phyloP scores from a whole-genome alignment of 495 filamentous ascomycete species.

The Talaromyces liani region DNA sequence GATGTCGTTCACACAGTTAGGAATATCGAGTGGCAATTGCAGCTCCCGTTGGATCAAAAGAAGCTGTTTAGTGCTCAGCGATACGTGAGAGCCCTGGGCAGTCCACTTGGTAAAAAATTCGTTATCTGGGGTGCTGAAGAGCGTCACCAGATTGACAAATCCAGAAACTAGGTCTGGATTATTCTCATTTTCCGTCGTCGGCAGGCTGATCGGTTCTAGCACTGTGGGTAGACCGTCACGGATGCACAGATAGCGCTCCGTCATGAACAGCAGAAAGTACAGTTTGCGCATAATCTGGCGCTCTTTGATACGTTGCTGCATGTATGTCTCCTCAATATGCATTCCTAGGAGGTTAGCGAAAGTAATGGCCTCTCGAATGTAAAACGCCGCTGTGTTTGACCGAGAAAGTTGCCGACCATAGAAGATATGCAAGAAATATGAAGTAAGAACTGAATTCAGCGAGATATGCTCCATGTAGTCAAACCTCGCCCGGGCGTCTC shows the following conservation, averaged over 20 bases:
- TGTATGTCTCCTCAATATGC: not conserved
- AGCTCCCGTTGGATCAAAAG: not conserved
- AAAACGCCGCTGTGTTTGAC: constrained; percentile 29
- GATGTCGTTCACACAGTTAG: not conserved
- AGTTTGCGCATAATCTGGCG: not conserved
- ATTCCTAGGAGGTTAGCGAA: constrained; percentile 23
- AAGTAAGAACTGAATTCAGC: constrained; percentile 23
- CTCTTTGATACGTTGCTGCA: not conserved
- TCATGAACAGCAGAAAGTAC: constrained; percentile 4
- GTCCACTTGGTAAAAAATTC: constrained; percentile 1
- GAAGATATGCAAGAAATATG: constrained; percentile 41
- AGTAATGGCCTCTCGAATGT: constrained; percentile 37
- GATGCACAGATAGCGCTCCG: not conserved
- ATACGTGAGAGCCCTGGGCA: not conserved
- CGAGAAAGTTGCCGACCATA: constrained; percentile 36
- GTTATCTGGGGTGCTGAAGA: not conserved
- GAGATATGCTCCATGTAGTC: constrained; percentile 10
- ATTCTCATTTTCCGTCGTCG: not conserved
- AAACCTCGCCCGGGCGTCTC: not conserved
- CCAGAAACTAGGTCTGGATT: not conserved
- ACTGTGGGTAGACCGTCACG: not conserved
- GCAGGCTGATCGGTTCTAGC: not conserved
- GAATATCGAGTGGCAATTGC: not conserved
- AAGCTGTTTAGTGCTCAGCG: not conserved
- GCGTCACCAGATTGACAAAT: not conserved